phyloP scores from a whole-genome alignment of 495 filamentous ascomycete species.

The Chaetomidium leptoderma region DNA sequence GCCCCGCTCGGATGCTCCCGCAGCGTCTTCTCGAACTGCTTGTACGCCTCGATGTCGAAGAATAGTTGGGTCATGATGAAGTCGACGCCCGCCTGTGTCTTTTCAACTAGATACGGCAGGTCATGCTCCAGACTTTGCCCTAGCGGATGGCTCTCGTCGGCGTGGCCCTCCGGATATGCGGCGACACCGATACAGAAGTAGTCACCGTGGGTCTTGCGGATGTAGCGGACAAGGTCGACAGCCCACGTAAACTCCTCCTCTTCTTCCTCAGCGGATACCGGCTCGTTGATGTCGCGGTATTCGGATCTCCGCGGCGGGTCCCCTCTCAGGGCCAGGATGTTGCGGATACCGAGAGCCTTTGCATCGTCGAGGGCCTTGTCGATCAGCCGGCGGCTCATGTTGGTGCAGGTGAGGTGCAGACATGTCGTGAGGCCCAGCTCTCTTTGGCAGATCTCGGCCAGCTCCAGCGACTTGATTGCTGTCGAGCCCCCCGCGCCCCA shows the following conservation, averaged over 20 bases:
- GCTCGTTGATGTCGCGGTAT: slow-evolving; percentile 60
- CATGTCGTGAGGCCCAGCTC: slow-evolving; percentile 91
- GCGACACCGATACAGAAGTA: slow-evolving; percentile 98
- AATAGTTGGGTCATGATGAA: slow-evolving; percentile 99
- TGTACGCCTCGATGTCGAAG: slow-evolving; percentile 81
- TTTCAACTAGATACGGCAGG: slow-evolving; percentile 85
- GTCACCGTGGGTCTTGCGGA: slow-evolving; percentile 76
- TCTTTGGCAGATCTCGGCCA: slow-evolving; percentile 92
- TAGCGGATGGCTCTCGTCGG: slow-evolving; percentile 77
- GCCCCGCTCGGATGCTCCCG: slow-evolving; percentile 77
- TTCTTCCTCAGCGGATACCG: slow-evolving; percentile 39
- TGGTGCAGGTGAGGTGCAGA: slow-evolving; percentile 94
- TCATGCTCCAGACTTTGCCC: slow-evolving; percentile 75
- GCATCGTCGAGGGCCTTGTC: slow-evolving; percentile 89
- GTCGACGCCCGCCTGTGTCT: slow-evolving; percentile 86
- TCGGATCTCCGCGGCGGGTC: slow-evolving; percentile 88
- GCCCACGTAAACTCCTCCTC: slow-evolving; percentile 86
- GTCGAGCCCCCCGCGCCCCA: slow-evolving; percentile 97
- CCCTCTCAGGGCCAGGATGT: slow-evolving; percentile 91
- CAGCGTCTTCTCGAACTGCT: slow-evolving; percentile 69
- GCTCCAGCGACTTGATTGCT: slow-evolving; percentile 79
- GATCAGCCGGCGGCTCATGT: slow-evolving; percentile 83
- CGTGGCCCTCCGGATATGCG: slow-evolving; percentile 91
- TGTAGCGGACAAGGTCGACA: slow-evolving; percentile 85
- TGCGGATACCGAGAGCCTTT: slow-evolving; percentile 87